These are phyloP conservation scores for Echinosphaeria canescens DNA, from an alignment of 2,329 filamentous ascomycete genomes.

Conservation along the genomic window DNA sequence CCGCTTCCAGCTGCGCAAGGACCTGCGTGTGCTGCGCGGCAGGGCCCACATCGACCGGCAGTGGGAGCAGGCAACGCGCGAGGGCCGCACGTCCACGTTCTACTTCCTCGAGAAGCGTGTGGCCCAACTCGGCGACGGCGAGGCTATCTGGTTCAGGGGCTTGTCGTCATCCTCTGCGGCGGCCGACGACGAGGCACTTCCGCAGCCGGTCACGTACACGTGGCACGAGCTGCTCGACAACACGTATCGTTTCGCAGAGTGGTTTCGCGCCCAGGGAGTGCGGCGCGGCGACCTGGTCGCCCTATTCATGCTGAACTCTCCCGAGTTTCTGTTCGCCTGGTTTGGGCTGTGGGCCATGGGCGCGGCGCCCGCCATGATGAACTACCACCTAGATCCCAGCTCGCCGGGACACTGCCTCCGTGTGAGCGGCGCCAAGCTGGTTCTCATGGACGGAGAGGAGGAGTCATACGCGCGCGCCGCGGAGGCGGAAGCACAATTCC, in stretches of 20 bases:
- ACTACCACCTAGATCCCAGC: slow-evolving; percentile 42
- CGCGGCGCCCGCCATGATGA: slow-evolving; percentile 48
- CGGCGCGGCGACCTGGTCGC: slow-evolving; percentile 36
- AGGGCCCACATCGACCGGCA: slow-evolving; percentile 4
- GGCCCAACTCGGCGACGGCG: slow-evolving; percentile 23
- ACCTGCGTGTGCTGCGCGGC: slow-evolving; percentile 24
- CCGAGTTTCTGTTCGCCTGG: slow-evolving; percentile 46
- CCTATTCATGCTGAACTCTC: slow-evolving; percentile 44
- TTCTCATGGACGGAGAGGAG: slow-evolving; percentile 34
- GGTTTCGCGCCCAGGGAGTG: slow-evolving; percentile 35
- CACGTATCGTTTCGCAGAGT: slow-evolving; percentile 37
- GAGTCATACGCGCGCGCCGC: slow-evolving; percentile 34
- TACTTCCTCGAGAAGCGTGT: slow-evolving; percentile 40
- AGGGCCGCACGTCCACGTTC: slow-evolving; percentile 36
- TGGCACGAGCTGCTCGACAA: slow-evolving; percentile 31
- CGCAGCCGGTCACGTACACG: slow-evolving; percentile 33
- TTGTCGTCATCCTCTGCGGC: too few relatives aligned
- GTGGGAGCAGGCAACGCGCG: slow-evolving; percentile 15
- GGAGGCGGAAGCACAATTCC: too few relatives aligned
- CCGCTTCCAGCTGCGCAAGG: slow-evolving; percentile 44
- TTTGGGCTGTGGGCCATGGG: slow-evolving; percentile 43
- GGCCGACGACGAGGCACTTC: too few relatives aligned
- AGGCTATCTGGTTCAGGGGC: slow-evolving; percentile 49
- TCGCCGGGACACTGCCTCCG: slow-evolving; percentile 43
- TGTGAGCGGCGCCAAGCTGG: slow-evolving; percentile 28